A percentile compares a stretch with the other conserved stretches of the same genome.
Conservation (phyloP, 2,329 filamentous ascomycete genomes). For the Aspergillus floridensis region DNA sequence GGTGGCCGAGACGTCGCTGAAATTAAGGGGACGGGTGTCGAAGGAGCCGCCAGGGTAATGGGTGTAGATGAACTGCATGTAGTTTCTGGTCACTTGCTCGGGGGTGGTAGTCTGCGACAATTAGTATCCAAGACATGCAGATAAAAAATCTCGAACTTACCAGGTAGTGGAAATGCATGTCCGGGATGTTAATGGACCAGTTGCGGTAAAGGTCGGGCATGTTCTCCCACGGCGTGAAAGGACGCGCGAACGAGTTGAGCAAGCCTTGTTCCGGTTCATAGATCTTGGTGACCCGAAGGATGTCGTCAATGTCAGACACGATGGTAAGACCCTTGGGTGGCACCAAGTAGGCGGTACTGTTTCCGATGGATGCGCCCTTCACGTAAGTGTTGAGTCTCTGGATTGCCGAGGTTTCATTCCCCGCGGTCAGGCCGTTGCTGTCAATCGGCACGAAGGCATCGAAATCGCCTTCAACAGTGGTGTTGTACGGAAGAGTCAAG, state of each 20-base stretch:
- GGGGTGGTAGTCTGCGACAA: neutral
- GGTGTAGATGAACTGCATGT: constrained; percentile 3
- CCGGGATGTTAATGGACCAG: neutral
- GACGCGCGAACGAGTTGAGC: neutral
- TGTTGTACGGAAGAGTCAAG: neutral
- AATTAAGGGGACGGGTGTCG: constrained; percentile 5
- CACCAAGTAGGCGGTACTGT: neutral
- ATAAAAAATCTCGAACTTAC: neutral
- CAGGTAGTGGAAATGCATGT: constrained; percentile 2
- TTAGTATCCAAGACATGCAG: neutral
- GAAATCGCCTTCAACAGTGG: neutral
- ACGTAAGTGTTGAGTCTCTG: neutral
- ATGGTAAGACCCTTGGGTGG: neutral
- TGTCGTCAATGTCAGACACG: constrained; percentile 3
- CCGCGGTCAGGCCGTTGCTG: neutral
- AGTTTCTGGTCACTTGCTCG: constrained; percentile 1
- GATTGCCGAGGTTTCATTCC: neutral
- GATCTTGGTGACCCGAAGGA: constrained; percentile 1
- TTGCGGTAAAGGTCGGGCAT: constrained; percentile 3
- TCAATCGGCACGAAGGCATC: neutral
- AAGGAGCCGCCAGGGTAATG: neutral
- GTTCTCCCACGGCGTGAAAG: constrained; percentile 1
- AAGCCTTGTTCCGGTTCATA: constrained; percentile 1
- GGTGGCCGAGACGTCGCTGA: constrained; percentile 1
- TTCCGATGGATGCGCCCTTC: neutral